These are phyloP conservation scores for Yarrowia divulgata DNA, from an alignment of 805 yeast species.

Conservation along the genomic window DNA sequence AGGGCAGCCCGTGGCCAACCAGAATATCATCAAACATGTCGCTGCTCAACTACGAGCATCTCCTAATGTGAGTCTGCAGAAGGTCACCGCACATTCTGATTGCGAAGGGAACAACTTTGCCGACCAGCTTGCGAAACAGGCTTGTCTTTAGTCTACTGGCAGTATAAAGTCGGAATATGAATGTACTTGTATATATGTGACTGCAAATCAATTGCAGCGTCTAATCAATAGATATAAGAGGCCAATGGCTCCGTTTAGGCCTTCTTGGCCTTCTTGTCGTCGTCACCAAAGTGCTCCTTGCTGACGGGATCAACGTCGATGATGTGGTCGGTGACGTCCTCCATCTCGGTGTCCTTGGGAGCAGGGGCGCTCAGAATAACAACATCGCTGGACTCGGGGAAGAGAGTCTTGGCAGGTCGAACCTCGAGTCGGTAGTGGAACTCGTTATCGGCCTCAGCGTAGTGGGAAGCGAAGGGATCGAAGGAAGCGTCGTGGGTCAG, in stretches of 20 bases:
- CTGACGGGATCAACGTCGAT: conserved; percentile 24
- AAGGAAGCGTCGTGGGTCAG: conserved; percentile 23
- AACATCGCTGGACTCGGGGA: conserved; percentile 12
- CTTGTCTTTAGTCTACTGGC: background rate
- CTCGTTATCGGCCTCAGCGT: conserved; percentile 9
- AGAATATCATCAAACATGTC: background rate
- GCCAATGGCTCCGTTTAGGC: background rate
- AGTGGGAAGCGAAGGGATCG: conserved; percentile 27
- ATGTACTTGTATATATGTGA: background rate
- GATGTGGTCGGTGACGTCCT: conserved; percentile 15
- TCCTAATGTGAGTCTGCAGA: background rate
- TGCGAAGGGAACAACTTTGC: background rate
- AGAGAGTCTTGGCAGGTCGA: conserved; percentile 24
- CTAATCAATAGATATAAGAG: background rate
- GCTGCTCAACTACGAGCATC: background rate
- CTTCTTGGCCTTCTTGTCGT: conserved; percentile 12
- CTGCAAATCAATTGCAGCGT: conserved; percentile 11
- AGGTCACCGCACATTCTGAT: background rate
- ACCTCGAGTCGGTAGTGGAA: conserved; percentile 33
- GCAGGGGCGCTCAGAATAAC: conserved; percentile 18
- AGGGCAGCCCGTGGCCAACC: background rate
- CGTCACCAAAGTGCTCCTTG: conserved; percentile 18
- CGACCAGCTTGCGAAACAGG: background rate
- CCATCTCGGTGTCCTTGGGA: conserved; percentile 1
- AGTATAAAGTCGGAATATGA: background rate